Evolutionary conservation across 179 eudicot genomes (phyloP).

Genomic region (Carnegiea gigantea): DNA sequence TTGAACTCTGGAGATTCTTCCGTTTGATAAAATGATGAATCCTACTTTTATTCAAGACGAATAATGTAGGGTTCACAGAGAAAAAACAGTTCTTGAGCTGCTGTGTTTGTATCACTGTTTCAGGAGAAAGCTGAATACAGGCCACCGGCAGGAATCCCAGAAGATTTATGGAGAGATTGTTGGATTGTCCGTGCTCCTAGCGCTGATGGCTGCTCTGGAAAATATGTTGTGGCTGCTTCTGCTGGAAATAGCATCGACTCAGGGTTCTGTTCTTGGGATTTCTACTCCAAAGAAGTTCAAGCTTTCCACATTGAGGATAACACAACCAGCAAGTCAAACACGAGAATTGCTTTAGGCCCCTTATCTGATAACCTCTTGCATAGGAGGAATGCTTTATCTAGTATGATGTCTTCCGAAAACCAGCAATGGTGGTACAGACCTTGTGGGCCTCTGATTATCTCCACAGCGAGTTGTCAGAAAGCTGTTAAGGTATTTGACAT

Average conservation of each 20-base stretch:
- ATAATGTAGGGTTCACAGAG: not conserved
- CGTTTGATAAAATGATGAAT: not conserved
- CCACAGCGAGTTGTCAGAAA: conserved; percentile 67
- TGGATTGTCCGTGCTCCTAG: conserved; percentile 89
- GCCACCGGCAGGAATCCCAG: conserved; percentile 60
- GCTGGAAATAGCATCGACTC: conserved; percentile 84
- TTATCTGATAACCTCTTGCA: conserved; percentile 48
- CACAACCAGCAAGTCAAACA: conserved; percentile 11
- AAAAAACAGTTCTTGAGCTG: conserved; percentile 3
- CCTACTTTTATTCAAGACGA: not conserved
- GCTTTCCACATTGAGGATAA: conserved; percentile 74
- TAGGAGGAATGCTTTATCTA: conserved; percentile 38
- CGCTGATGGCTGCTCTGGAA: conserved; percentile 81
- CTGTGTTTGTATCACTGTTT: conserved; percentile 7
- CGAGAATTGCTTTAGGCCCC: conserved; percentile 67
- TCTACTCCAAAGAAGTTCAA: conserved; percentile 63
- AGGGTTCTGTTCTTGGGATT: conserved; percentile 95
- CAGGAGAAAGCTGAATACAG: conserved; percentile 83
- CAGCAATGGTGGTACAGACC: conserved; percentile 91
- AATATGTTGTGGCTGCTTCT: conserved; percentile 92
- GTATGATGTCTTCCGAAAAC: conserved; percentile 47
- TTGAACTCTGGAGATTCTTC: not conserved
- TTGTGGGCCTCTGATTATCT: conserved; percentile 76
- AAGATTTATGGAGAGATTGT: conserved; percentile 85
- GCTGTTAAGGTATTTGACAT: conserved; percentile 66